Evolutionary conservation across 345 rosid species (phyloP).

Genomic region (Jatropha curcas): DNA sequence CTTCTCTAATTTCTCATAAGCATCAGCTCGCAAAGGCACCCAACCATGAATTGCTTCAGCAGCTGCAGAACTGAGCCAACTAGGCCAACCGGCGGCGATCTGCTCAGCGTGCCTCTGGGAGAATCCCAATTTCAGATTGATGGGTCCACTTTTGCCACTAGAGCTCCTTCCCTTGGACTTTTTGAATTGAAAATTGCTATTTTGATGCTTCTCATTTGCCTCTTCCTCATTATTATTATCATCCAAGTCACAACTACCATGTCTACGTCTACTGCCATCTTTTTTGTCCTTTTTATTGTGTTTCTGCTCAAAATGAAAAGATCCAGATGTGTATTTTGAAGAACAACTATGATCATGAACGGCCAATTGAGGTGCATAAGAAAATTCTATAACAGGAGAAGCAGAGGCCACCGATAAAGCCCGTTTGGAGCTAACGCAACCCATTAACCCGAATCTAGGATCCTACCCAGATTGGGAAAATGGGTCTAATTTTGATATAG

Average conservation of each 20-base stretch:
- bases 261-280: slow-evolving; percentile 5
- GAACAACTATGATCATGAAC: slow-evolving; percentile 14
- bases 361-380: slow-evolving; percentile 17
- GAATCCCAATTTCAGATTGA: slow-evolving; percentile 43
- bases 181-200: neutral
- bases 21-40: slow-evolving; percentile 69
- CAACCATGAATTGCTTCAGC: slow-evolving; percentile 72
- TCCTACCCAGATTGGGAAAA: slow-evolving; percentile 52
- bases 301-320: slow-evolving; percentile 17
- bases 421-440: slow-evolving; percentile 69
- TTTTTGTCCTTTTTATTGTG: slow-evolving; percentile 2
- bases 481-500: slow-evolving; percentile 39
- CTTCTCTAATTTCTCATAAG: slow-evolving; percentile 78
- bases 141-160: slow-evolving; percentile 25
- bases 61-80: slow-evolving; percentile 69
- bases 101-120: slow-evolving; percentile 57
- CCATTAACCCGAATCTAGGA: slow-evolving; percentile 61
- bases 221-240: slow-evolving; percentile 19
- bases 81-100: slow-evolving; percentile 75
- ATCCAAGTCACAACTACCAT: neutral
- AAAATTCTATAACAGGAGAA: slow-evolving; percentile 38
- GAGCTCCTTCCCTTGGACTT: slow-evolving; percentile 36
- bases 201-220: slow-evolving; percentile 28
- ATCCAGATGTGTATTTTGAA: slow-evolving; percentile 34
- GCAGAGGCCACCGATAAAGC: slow-evolving; percentile 29